These are phyloP conservation scores for Umbelopsis sp. DNA, from an alignment of 192 early-diverging fungal species.

Conservation along the genomic window DNA sequence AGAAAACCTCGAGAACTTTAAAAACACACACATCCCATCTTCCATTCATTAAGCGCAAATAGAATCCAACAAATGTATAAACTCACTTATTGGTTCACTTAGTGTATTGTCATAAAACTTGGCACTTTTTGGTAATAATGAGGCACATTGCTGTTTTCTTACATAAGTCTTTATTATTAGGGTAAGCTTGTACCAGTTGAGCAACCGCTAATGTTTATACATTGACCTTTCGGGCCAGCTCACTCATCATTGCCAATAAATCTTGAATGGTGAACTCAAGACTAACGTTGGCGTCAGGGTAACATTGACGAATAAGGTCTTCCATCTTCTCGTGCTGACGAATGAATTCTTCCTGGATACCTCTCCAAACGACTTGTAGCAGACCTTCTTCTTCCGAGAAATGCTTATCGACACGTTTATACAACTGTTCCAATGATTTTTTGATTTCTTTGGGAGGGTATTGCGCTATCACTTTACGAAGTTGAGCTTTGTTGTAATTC, in stretches of 20 bases:
- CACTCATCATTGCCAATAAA: constrained; percentile 71
- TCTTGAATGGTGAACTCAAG: constrained; percentile 90
- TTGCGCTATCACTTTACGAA: constrained; percentile 83
- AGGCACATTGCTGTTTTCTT: background rate
- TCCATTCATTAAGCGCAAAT: background rate
- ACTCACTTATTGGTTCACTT: background rate
- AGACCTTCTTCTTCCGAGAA: constrained; percentile 84
- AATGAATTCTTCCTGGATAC: constrained; percentile 86
- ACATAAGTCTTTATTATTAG: background rate
- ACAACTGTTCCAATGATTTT: constrained; percentile 79
- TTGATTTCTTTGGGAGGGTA: constrained; percentile 84
- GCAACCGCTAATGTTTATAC: background rate
- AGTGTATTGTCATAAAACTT: too few relatives aligned
- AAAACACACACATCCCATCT: background rate
- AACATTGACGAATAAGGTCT: constrained; percentile 80
- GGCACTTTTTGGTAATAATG: too few relatives aligned
- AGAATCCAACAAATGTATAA: constrained; percentile 3
- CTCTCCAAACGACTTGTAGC: constrained; percentile 88
- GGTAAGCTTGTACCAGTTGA: background rate
- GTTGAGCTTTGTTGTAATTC: constrained; percentile 80
- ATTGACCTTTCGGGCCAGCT: constrained; percentile 43
- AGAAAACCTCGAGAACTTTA: background rate
- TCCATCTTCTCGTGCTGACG: constrained; percentile 81
- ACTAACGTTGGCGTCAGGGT: constrained; percentile 79
- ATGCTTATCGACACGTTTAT: constrained; percentile 94